Evolutionary conservation across 306 rosid species (phyloP), one percentile per base, ranked within the genome.

Genomic region (Fragaria nilgerrensis): DNA sequence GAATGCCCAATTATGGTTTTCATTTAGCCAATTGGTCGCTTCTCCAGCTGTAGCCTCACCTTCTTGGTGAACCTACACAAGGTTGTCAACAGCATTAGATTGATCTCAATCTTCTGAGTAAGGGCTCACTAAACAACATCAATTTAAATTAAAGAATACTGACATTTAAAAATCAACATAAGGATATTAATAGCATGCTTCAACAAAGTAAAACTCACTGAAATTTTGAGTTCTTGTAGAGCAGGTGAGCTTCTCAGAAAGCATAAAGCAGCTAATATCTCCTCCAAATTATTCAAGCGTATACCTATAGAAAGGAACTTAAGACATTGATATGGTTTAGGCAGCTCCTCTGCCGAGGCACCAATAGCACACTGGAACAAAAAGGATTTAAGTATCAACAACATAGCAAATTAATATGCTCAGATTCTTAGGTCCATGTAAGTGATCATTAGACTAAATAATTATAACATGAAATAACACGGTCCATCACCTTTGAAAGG

Each of bases 401-500:
- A 59, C 17, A 32, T 29, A 48, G 50, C 7, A 22, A 45, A 50
- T 49, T 22, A 65, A 64, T 7, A 65, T 2, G 25, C 47, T 19
- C 12, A 65, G 20, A 65, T 65, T 34, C 23, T 19, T 22, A 17
- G 23, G 25, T 29, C 23, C 13, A 65, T 8, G 23, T 36, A 17
- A 27, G 37, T 27, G 37, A 63, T 32, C 41, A 2, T 63, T 29
- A 63, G 8, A 29, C 34, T 63, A 34, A 63, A 63, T 14, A 7
- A 16, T 5, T 8, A 62, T 7, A 15, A 1, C 17, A 16, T 0
- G 23, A 65, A 34, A 7, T 65, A 39, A 65, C 13, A 64, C 43
- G 7, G 9, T 65, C n/a, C 44, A 65, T 65, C 82, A 89, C 93
- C 93, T 86, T 85, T 29, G 87, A 68, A 79, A 85, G 87, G 50